phyloP scores from a whole-genome alignment of 2,329 filamentous ascomycete genomes.

The Sporothrix brunneoviolacea region DNA sequence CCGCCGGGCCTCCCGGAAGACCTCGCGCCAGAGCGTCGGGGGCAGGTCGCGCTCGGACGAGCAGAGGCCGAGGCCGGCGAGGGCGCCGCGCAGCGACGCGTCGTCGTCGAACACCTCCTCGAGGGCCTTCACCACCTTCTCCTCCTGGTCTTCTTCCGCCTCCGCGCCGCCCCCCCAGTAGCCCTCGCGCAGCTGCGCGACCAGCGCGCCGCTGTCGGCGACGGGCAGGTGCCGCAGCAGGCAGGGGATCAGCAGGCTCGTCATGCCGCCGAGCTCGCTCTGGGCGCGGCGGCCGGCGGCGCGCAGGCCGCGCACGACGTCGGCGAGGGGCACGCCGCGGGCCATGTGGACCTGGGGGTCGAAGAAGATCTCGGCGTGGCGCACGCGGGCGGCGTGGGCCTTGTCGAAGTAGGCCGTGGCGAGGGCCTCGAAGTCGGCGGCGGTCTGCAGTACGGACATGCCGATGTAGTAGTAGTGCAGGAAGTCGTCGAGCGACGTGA shows the following conservation, averaged over 20 bases:
- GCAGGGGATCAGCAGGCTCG: constrained; percentile 62
- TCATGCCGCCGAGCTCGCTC: constrained; percentile 52
- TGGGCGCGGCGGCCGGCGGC: constrained; percentile 55
- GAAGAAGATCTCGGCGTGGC: constrained; percentile 73
- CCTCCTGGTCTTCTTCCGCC: constrained; percentile 1
- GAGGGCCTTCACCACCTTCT: constrained; percentile 2
- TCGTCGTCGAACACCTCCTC: constrained; percentile 4
- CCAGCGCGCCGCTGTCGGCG: constrained; percentile 44
- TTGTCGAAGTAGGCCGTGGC: constrained; percentile 65
- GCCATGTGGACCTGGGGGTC: constrained; percentile 69
- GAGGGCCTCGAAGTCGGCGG: constrained; percentile 64
- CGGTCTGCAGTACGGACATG: constrained; percentile 60
- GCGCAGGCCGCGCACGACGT: constrained; percentile 57
- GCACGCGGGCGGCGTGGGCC: constrained; percentile 57
- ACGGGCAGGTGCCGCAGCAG: constrained; percentile 65
- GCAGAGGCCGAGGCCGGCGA: constrained; percentile 26
- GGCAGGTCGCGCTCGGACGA: constrained; percentile 31
- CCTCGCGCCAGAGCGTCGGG: constrained; percentile 48
- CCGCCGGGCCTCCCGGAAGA: constrained; percentile 49
- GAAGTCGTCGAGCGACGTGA: constrained; percentile 66
- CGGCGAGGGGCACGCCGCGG: constrained; percentile 56
- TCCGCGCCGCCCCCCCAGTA: constrained; percentile 30
- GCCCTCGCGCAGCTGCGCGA: constrained; percentile 33
- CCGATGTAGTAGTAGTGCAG: constrained; percentile 72
- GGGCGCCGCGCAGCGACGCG: constrained; percentile 9